A percentile compares a stretch with the other conserved stretches of the same genome.
Evolutionary conservation across 441 rosid species (phyloP).

Genomic region (Bocquillonia castaneifolia): DNA sequence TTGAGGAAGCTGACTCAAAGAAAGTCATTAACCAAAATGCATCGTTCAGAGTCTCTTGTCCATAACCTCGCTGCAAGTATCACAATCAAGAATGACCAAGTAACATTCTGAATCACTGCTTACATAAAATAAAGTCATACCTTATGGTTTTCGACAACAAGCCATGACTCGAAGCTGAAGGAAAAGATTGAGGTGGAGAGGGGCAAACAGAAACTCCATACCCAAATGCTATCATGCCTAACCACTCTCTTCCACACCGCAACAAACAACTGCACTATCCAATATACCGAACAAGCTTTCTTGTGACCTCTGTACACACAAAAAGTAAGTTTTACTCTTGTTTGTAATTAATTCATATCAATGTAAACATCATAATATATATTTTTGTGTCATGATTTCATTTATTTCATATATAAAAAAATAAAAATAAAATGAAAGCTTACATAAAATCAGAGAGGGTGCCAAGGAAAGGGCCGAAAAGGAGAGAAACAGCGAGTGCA

Average conservation of each 20-base stretch:
- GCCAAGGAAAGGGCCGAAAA: constrained; percentile 61
- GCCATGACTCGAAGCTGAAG: constrained; percentile 83
- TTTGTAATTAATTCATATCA: constrained; percentile 14
- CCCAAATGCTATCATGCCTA: constrained; percentile 49
- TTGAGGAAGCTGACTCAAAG: constrained; percentile 65
- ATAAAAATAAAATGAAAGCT: constrained; percentile 18
- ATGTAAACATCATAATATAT: neutral
- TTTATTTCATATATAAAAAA: too few species aligned
- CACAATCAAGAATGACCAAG: constrained; percentile 2
- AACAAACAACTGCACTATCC: constrained; percentile 59
- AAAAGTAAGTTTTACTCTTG: constrained; percentile 3
- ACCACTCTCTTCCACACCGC: constrained; percentile 67
- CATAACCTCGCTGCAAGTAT: constrained; percentile 68
- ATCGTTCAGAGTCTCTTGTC: constrained; percentile 65
- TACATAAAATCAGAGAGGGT: constrained; percentile 72
- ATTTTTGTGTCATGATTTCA: too few species aligned
- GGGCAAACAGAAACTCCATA: constrained; percentile 57
- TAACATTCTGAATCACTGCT: neutral
- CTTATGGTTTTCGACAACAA: constrained; percentile 76
- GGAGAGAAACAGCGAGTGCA: constrained; percentile 55
- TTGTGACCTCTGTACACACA: constrained; percentile 63
- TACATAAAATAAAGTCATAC: constrained; percentile 30
- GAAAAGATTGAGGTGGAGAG: constrained; percentile 64
- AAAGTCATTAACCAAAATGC: constrained; percentile 89
- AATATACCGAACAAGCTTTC: constrained; percentile 66